A percentile compares a stretch with the other conserved stretches of the same genome.
These are phyloP conservation scores for Suillus subalutaceus DNA, from an alignment of 768 basidiomycete species.

Conservation along the genomic window DNA sequence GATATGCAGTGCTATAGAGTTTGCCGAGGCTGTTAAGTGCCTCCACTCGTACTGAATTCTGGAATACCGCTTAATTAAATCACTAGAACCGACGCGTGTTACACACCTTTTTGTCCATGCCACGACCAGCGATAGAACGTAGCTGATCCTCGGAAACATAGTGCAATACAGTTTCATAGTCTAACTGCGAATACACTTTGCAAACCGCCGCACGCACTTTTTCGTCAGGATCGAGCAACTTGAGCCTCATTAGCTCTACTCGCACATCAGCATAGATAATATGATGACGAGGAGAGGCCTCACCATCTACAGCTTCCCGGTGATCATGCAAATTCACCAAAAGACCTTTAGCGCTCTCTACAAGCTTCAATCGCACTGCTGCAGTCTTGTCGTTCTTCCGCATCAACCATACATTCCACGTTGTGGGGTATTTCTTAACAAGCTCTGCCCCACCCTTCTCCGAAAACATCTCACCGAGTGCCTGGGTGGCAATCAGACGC, in stretches of 20 bases:
- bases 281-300: constrained; percentile 23
- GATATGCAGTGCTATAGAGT: constrained; percentile 80
- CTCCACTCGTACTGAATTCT: constrained; percentile 69
- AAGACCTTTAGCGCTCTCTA: constrained; percentile 68
- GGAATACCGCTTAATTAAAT: constrained; percentile 11
- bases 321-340: constrained; percentile 69
- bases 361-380: constrained; percentile 73
- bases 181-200: constrained; percentile 77
- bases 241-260: constrained; percentile 59
- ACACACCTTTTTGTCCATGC: constrained; percentile 83
- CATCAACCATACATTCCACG: constrained; percentile 85
- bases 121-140: constrained; percentile 65
- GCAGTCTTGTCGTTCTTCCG: constrained; percentile 77
- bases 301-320: constrained; percentile 73
- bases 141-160: constrained; percentile 71
- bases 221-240: constrained; percentile 88
- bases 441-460: constrained; percentile 76
- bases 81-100: neutral
- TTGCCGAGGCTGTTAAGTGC: constrained; percentile 78
- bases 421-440: constrained; percentile 74
- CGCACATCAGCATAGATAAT: constrained; percentile 1
- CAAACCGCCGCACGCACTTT: constrained; percentile 86
- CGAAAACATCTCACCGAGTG: constrained; percentile 89
- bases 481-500: constrained; percentile 81
- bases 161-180: constrained; percentile 90